phyloP scores from a whole-genome alignment of 2,329 filamentous ascomycete species.

The Colletotrichum gloeosporioides region DNA sequence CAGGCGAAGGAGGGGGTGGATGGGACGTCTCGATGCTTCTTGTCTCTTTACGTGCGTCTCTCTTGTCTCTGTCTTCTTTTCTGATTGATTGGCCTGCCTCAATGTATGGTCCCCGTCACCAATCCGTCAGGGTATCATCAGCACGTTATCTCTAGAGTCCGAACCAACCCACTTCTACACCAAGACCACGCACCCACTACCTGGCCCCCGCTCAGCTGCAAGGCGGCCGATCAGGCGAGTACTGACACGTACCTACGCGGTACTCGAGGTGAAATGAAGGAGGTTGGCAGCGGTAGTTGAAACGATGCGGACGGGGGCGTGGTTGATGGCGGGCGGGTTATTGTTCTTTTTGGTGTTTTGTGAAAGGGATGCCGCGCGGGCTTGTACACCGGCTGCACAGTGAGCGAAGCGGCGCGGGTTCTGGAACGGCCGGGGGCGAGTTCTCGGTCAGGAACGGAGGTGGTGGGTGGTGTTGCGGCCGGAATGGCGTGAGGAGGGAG shows the following conservation, averaged over 20 bases:
- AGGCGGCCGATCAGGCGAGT: neutral
- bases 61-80: neutral
- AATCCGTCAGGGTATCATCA: neutral
- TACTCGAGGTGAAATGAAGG: neutral
- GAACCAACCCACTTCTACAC: neutral
- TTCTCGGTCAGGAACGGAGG: neutral
- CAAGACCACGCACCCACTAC: neutral
- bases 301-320: neutral
- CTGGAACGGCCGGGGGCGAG: neutral
- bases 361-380: neutral
- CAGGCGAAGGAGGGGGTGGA: neutral
- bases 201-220: neutral
- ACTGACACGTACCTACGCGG: neutral
- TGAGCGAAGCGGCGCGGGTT: neutral
- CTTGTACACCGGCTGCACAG: conserved; percentile 9
- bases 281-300: neutral
- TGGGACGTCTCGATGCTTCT: neutral
- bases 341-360: neutral
- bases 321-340: neutral
- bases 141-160: neutral
- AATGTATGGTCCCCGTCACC: neutral
- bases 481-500: neutral
- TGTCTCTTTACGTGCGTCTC: neutral
- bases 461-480: neutral
- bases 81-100: neutral